Evolutionary conservation across 805 yeast species (phyloP).

Genomic region (Ogataea salicorniae): DNA sequence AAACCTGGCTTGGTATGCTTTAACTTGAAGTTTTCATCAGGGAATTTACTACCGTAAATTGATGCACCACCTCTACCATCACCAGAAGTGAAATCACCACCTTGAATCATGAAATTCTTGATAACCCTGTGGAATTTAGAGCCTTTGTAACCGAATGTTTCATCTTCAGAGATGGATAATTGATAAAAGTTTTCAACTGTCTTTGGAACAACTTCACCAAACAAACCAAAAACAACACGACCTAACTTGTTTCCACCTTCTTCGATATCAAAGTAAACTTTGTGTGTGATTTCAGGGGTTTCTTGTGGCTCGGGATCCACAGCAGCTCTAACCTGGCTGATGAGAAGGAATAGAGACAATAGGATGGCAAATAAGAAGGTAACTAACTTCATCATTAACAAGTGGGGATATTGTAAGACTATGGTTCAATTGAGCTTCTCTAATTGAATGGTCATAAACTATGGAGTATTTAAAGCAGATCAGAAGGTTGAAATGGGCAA

Average conservation of each 20-base stretch:
- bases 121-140: constrained; percentile 72
- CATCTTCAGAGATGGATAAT: constrained; percentile 70
- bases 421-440: no score
- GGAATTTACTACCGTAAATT: constrained; percentile 62
- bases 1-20: constrained; percentile 67
- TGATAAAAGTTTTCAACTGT: constrained; percentile 87
- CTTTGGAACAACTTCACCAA: constrained; percentile 80
- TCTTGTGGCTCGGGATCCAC: constrained; percentile 4
- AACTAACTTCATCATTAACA: constrained; percentile 22
- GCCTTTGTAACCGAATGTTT: constrained; percentile 54
- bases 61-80: constrained; percentile 73
- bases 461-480: no score
- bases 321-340: constrained; percentile 15
- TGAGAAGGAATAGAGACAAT: constrained; percentile 13
- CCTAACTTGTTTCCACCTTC: constrained; percentile 72
- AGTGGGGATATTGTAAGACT: no score
- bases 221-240: constrained; percentile 79
- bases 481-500: no score
- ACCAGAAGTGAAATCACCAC: constrained; percentile 72
- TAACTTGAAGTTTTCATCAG: constrained; percentile 62
- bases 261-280: constrained; percentile 79
- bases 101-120: constrained; percentile 70
- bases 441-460: no score
- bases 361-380: constrained; percentile 15
- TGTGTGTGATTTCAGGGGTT: constrained; percentile 57